These are phyloP conservation scores for Fistulifera pelliculosa DNA, from an alignment of 108 stramenopile genomes.

Conservation along the genomic window DNA sequence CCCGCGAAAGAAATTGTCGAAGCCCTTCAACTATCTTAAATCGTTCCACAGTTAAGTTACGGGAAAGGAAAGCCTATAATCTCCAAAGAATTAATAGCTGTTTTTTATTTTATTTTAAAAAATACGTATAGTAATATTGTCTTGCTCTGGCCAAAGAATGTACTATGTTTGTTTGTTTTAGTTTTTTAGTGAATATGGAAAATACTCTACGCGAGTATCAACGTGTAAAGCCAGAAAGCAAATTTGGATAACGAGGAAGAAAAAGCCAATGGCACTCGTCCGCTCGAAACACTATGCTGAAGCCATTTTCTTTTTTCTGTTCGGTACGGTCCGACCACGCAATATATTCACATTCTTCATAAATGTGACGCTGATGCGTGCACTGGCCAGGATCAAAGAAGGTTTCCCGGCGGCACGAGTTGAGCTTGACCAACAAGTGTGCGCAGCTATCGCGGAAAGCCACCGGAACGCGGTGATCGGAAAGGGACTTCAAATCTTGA, in stretches of 20 bases:
- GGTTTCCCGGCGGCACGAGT: constrained; percentile 82
- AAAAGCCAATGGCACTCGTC: no score
- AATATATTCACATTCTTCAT: constrained; percentile 93
- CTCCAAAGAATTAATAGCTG: no score
- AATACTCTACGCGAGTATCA: neutral
- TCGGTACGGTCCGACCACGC: constrained; percentile 76
- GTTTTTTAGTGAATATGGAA: no score
- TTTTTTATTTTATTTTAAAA: no score
- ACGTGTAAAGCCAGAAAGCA: no score
- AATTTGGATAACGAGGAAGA: no score
- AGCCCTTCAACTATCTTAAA: neutral
- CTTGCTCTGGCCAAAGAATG: neutral
- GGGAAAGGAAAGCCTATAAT: no score
- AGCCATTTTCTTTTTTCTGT: constrained; percentile 39
- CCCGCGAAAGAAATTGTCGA: neutral
- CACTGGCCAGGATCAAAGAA: constrained; percentile 81
- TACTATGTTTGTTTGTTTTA: neutral
- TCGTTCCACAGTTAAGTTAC: no score
- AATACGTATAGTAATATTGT: neutral
- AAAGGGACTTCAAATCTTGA: constrained; percentile 81
- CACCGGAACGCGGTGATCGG: constrained; percentile 67
- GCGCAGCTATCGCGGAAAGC: constrained; percentile 93
- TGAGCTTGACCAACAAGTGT: constrained; percentile 83
- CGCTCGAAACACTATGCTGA: no score
- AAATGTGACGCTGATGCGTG: constrained; percentile 88